Base-by-base conservation (phyloP, 257 asterid genomes). In the Catharanthus roseus region DNA sequence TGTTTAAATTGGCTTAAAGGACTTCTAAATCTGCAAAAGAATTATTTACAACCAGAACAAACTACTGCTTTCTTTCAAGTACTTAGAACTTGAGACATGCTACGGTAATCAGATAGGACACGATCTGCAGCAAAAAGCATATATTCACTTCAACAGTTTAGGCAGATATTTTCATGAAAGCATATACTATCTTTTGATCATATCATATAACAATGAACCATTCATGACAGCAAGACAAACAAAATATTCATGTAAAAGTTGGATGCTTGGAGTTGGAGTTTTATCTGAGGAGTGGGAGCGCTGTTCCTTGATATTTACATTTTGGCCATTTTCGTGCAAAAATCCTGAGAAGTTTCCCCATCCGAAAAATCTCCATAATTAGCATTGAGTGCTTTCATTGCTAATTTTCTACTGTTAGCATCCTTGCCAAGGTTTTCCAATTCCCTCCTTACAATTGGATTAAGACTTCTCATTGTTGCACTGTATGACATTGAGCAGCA, bases 381-480 rank as follows among this genome's bases (percentile, higher is more conserved):
- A 69, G 70, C 80, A 77, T 89, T 93, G 86, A 93, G 41, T 39
- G 95, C 92, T 77, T 90, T 93, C 95, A 93, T 90, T 10, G 98
- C 98, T 34, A 83, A 85, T 81, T 86, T 93, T 80, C 98, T 77
- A 74, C 97, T 89, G 67, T 90, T 96, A 50, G 91, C 90, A 75
- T 87, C 98, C 83, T 87, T 88, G 65, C 89, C 96, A 65, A 93
- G 95, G 82, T 93, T 93, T 82, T 90, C 95, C 84, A 93, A 72
- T 80, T 93, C 96, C 50, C 87, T 80, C 41, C 88, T 76, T 69
- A 93, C 78, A n/a, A 89, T 64, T 44, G 98, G 95, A 78, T 95
- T 86, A 26, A 93, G 78, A 77, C 87, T 87, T 82, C 93, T 84
- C 55, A 93, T 90, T 69, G 19, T 66, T 18, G n/a, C 28, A n/a